phyloP scores from a whole-genome alignment of 2,329 filamentous ascomycete species.

The Beauveria varroae region DNA sequence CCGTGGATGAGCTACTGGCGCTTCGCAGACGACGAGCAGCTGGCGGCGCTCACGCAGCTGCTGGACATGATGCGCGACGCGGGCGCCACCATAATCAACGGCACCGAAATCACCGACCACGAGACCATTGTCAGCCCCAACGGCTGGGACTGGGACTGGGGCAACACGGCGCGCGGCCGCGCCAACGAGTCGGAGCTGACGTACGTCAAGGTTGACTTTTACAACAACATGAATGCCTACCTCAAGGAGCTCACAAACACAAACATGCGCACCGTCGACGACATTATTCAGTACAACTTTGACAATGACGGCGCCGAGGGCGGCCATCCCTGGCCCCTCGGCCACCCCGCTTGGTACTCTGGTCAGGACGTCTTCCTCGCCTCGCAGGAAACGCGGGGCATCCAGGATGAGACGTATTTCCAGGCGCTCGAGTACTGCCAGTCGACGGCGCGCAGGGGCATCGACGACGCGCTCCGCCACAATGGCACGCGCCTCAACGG shows the following conservation, averaged over 20 bases:
- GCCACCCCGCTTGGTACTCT: slow-evolving; percentile 55
- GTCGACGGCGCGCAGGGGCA: slow-evolving; percentile 55
- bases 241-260: slow-evolving; percentile 57
- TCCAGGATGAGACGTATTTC: slow-evolving; percentile 57
- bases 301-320: slow-evolving; percentile 61
- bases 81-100: slow-evolving; percentile 62
- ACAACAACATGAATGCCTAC: slow-evolving; percentile 54
- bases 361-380: slow-evolving; percentile 67
- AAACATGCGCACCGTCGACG: slow-evolving; percentile 49
- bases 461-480: slow-evolving; percentile 56
- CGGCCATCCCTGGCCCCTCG: slow-evolving; percentile 46
- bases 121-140: slow-evolving; percentile 54
- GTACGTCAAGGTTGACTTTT: slow-evolving; percentile 64
- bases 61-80: slow-evolving; percentile 48
- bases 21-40: slow-evolving; percentile 48
- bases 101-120: slow-evolving; percentile 59
- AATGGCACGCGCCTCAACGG: slow-evolving; percentile 45
- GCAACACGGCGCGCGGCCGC: slow-evolving; percentile 46
- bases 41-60: slow-evolving; percentile 37
- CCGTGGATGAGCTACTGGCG: slow-evolving; percentile 68
- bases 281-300: slow-evolving; percentile 58
- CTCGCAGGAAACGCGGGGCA: slow-evolving; percentile 51
- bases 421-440: slow-evolving; percentile 57
- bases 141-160: slow-evolving; percentile 72
- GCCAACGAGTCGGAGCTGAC: slow-evolving; percentile 70